Evolutionary conservation across 768 basidiomycete species (phyloP).

Genomic region (Serendipita sp.): DNA sequence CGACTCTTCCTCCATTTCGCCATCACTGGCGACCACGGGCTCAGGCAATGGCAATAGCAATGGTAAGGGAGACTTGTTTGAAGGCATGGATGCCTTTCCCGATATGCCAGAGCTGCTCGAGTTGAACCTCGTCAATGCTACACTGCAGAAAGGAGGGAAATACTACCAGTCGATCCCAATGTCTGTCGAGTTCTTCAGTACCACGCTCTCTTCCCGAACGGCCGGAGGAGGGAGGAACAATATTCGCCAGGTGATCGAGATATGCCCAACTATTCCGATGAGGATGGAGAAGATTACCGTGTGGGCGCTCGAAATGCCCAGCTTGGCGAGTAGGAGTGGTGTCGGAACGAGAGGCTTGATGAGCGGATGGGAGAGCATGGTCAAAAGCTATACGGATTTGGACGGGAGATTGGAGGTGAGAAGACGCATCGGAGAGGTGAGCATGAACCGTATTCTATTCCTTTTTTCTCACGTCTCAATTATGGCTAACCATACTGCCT

Average conservation of each 20-base stretch:
- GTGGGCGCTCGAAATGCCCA: neutral
- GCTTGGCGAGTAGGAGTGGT: neutral
- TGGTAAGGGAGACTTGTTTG: neutral
- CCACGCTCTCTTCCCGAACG: neutral
- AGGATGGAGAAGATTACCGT: conserved; percentile 1
- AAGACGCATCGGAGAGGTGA: neutral
- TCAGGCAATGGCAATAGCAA: no score
- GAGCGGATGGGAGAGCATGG: neutral
- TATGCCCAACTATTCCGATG: conserved; percentile 5
- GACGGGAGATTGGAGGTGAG: neutral
- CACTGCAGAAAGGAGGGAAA: neutral
- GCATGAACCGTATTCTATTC: neutral
- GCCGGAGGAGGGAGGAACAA: neutral
- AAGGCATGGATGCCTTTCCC: neutral
- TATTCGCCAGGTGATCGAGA: neutral
- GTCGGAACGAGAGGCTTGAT: neutral
- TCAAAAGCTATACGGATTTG: neutral
- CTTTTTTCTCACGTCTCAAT: no score
- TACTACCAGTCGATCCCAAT: neutral
- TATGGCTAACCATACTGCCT: no score
- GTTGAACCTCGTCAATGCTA: neutral
- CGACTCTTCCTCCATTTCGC: neutral
- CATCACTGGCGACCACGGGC: no score
- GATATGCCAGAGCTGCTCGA: neutral
- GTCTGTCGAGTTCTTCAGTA: neutral